phyloP scores from a whole-genome alignment of 2,329 filamentous ascomycete genomes.

The Stemphylium vesicarium region DNA sequence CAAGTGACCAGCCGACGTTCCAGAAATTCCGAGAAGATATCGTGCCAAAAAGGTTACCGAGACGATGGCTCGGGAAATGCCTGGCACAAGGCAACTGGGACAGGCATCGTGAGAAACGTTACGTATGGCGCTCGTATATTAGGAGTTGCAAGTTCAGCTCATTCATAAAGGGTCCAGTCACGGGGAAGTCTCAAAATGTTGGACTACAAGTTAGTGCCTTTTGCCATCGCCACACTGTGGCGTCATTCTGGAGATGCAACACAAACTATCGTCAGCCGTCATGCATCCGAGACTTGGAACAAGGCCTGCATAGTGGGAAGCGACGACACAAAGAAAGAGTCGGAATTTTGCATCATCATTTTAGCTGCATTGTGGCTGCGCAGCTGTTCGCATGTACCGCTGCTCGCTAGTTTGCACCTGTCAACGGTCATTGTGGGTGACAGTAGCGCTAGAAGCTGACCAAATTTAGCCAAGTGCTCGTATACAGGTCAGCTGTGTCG shows the following conservation, averaged over 20 bases:
- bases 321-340: neutral
- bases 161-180: neutral
- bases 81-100: conserved; percentile 28
- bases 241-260: conserved; percentile 10
- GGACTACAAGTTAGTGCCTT: neutral
- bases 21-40: neutral
- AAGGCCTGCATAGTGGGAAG: neutral
- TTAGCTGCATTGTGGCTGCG: conserved; percentile 25
- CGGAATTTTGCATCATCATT: neutral
- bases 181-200: neutral
- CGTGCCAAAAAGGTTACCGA: neutral
- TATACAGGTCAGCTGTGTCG: conserved; percentile 9
- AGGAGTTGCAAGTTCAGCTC: neutral
- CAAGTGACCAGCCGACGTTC: conserved; percentile 7
- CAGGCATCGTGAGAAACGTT: conserved; percentile 3
- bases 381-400: conserved; percentile 8
- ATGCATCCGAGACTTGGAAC: conserved; percentile 19
- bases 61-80: conserved; percentile 1
- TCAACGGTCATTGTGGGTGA: conserved; percentile 32
- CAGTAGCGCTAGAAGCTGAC: conserved; percentile 34
- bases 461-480: neutral
- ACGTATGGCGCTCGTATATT: neutral
- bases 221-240: conserved; percentile 11
- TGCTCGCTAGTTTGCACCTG: conserved; percentile 26
- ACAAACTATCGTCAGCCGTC: conserved; percentile 3